Conservation (phyloP, 1,139 yeast species). For the Suhomyces ambrosiae region DNA sequence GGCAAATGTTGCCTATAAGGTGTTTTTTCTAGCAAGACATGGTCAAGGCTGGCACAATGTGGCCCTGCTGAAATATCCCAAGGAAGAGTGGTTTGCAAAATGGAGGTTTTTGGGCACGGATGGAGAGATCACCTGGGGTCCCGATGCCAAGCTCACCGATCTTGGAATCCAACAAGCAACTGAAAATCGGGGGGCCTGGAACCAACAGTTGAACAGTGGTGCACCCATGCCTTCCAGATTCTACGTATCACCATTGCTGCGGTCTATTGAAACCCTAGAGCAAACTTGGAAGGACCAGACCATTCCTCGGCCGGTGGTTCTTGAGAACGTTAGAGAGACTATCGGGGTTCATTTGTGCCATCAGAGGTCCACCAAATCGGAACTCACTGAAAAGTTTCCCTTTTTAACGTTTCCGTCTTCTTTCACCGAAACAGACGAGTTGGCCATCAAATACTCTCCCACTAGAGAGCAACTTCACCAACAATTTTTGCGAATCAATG, state of each 20-base stretch:
- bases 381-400: constrained; percentile 26
- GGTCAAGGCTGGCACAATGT: constrained; percentile 79
- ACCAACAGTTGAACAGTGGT: constrained; percentile 43
- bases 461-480: constrained; percentile 49
- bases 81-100: constrained; percentile 56
- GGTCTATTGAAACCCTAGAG: constrained; percentile 60
- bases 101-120: constrained; percentile 61
- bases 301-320: constrained; percentile 39
- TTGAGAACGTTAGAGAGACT: constrained; percentile 65
- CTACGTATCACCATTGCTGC: constrained; percentile 65
- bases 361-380: constrained; percentile 47
- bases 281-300: constrained; percentile 59
- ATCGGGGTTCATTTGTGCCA: constrained; percentile 72
- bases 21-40: constrained; percentile 68
- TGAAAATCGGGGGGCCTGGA: constrained; percentile 49
- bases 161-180: constrained; percentile 52
- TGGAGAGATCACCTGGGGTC: constrained; percentile 64
- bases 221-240: constrained; percentile 58
- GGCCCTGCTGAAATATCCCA: constrained; percentile 60
- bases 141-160: constrained; percentile 66
- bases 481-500: constrained; percentile 52
- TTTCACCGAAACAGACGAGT: constrained; percentile 51
- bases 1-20: constrained; percentile 48
- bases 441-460: constrained; percentile 29
- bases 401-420: constrained; percentile 37